Evolutionary conservation across 1,284 basidiomycete species (phyloP).

Genomic region (Bjerkandera adusta): DNA sequence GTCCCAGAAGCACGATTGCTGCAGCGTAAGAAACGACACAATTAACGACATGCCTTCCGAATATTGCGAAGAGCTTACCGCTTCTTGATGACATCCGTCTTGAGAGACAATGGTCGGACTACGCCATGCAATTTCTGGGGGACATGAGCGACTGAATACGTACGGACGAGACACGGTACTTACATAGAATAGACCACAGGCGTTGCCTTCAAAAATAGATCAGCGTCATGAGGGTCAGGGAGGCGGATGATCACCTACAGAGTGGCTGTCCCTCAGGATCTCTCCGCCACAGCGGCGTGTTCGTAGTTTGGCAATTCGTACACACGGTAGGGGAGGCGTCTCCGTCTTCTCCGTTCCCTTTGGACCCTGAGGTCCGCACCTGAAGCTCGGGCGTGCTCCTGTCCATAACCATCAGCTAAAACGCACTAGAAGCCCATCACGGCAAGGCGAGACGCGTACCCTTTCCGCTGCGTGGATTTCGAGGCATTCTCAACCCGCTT

Average conservation of each 20-base stretch:
- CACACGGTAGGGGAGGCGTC: constrained; percentile 79
- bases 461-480: constrained; percentile 41
- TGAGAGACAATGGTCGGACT: constrained; percentile 88
- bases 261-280: constrained; percentile 95
- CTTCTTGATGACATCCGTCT: constrained; percentile 98
- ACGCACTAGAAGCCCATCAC: constrained; percentile 3
- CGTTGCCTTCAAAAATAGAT: constrained; percentile 51
- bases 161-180: constrained; percentile 34
- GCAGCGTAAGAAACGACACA: constrained; percentile 17
- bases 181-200: constrained; percentile 89
- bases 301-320: constrained; percentile 94
- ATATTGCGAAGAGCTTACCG: constrained; percentile 52
- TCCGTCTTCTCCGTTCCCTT: constrained; percentile 58
- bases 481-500: constrained; percentile 48
- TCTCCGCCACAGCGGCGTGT: constrained; percentile 92
- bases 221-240: constrained; percentile 33
- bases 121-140: constrained; percentile 91
- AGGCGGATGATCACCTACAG: too few species aligned
- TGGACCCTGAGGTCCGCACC: constrained; percentile 29
- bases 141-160: constrained; percentile 16
- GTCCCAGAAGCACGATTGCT: constrained; percentile 80
- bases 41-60: constrained; percentile 2
- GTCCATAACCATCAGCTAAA: constrained; percentile 27
- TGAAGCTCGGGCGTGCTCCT: constrained; percentile 55
- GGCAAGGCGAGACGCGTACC: constrained; percentile 40